Evolutionary conservation across 192 early-diverging fungal genomes (phyloP).

Genomic region (Coemansia sp.): DNA sequence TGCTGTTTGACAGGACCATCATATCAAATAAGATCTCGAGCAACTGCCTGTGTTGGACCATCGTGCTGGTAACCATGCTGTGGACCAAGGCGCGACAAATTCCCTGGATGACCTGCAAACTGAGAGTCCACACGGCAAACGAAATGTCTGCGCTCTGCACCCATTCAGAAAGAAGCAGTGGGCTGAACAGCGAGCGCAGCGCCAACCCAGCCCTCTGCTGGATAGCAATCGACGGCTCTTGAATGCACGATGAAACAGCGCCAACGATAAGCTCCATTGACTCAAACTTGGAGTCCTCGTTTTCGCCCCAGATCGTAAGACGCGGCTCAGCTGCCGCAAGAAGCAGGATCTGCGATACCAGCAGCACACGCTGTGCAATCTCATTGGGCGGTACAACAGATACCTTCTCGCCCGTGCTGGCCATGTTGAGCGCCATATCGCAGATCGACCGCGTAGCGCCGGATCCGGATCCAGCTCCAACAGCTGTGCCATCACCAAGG

Average conservation of each 20-base stretch:
- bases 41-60: conserved; percentile 52
- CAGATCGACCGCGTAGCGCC: conserved; percentile 33
- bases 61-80: conserved; percentile 55
- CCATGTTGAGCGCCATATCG: conserved; percentile 53
- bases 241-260: conserved; percentile 73
- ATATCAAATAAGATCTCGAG: conserved; percentile 57
- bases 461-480: conserved; percentile 2
- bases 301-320: conserved; percentile 73
- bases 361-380: conserved; percentile 73
- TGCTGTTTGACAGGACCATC: conserved; percentile 68
- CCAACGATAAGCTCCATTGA: conserved; percentile 73
- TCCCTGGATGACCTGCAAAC: conserved; percentile 58
- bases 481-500: conserved; percentile 4
- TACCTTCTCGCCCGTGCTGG: conserved; percentile 43
- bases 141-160: conserved; percentile 71
- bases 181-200: conserved; percentile 71
- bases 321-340: conserved; percentile 75
- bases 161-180: conserved; percentile 76
- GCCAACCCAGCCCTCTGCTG: conserved; percentile 70
- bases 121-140: conserved; percentile 78
- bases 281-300: conserved; percentile 63
- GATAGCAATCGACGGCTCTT: conserved; percentile 68
- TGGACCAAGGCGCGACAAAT: conserved; percentile 54
- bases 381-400: conserved; percentile 51
- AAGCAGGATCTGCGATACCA: conserved; percentile 75